Conservation (phyloP, 768 basidiomycete genomes). For the Pleurotus tuber-regium region DNA sequence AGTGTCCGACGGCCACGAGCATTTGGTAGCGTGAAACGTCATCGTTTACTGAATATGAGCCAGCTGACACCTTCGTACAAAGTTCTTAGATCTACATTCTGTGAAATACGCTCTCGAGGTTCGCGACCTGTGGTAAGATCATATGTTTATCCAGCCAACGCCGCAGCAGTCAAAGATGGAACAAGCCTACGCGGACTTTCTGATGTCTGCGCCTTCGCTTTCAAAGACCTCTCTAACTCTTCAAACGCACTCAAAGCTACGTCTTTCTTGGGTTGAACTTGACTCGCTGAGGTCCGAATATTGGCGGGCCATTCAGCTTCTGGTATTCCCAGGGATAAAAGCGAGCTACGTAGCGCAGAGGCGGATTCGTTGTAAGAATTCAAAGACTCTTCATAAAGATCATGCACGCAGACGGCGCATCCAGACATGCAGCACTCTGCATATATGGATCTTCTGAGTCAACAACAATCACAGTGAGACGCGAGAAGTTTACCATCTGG, state of each 20-base stretch:
- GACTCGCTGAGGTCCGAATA: slow-evolving; percentile 30
- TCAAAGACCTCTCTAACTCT: slow-evolving; percentile 60
- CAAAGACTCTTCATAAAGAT: slow-evolving; percentile 77
- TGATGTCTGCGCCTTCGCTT: slow-evolving; percentile 37
- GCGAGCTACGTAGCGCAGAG: slow-evolving; percentile 43
- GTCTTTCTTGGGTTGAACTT: slow-evolving; percentile 22
- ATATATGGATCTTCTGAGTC: not conserved
- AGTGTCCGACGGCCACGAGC: no score
- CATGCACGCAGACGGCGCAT: slow-evolving; percentile 90
- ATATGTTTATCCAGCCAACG: no score
- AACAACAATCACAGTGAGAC: not conserved
- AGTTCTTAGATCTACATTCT: not conserved
- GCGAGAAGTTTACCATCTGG: slow-evolving; percentile 54
- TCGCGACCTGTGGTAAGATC: no score
- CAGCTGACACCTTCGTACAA: slow-evolving; percentile 48
- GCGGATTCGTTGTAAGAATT: slow-evolving; percentile 59
- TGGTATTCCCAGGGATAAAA: slow-evolving; percentile 48
- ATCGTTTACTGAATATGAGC: slow-evolving; percentile 48
- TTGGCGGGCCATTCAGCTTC: slow-evolving; percentile 63
- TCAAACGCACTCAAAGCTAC: slow-evolving; percentile 66
- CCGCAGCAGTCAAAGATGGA: not conserved
- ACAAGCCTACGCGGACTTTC: slow-evolving; percentile 21
- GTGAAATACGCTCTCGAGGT: no score
- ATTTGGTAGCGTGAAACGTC: no score
- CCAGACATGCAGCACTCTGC: slow-evolving; percentile 95